Conservation (phyloP, 106 monocot genomes). For the Dactylorhiza incarnata region DNA sequence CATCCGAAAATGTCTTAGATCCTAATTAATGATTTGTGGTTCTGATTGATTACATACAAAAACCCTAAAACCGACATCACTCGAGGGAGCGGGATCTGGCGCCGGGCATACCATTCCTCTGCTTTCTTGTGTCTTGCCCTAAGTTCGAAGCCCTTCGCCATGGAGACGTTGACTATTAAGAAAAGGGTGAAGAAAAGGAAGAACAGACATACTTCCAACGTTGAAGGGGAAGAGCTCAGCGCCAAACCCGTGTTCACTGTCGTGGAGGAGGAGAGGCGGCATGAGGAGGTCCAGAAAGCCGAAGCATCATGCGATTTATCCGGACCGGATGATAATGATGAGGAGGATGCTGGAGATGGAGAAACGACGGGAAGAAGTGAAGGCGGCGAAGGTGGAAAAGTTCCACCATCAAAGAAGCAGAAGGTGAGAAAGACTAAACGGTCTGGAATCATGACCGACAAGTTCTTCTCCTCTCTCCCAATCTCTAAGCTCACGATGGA, state of each 20-base stretch:
- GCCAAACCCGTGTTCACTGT: not conserved
- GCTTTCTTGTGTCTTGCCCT: too few relatives aligned
- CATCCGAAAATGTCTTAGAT: too few relatives aligned
- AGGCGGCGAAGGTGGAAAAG: conserved; percentile 16
- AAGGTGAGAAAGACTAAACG: conserved; percentile 19
- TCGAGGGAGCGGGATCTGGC: too few relatives aligned
- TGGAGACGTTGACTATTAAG: not conserved
- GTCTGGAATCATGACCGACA: conserved; percentile 45
- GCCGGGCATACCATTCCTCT: too few relatives aligned
- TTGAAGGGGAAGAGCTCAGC: conserved; percentile 4
- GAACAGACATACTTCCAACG: not conserved
- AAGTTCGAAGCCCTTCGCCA: not conserved
- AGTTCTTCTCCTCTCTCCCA: conserved; percentile 50
- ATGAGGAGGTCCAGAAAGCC: not conserved
- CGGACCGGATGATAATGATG: not conserved
- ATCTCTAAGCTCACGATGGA: conserved; percentile 53
- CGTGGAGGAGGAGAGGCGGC: not conserved
- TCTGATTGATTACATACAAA: too few relatives aligned
- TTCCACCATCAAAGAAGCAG: conserved; percentile 19
- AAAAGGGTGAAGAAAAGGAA: conserved; percentile 14
- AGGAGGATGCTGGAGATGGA: not conserved
- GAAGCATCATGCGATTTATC: not conserved
- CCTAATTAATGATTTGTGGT: too few relatives aligned
- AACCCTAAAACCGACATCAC: too few relatives aligned
- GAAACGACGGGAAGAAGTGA: conserved; percentile 1